phyloP scores from a whole-genome alignment of 164 flowering plant genomes.

The Nymphaea colorata region DNA sequence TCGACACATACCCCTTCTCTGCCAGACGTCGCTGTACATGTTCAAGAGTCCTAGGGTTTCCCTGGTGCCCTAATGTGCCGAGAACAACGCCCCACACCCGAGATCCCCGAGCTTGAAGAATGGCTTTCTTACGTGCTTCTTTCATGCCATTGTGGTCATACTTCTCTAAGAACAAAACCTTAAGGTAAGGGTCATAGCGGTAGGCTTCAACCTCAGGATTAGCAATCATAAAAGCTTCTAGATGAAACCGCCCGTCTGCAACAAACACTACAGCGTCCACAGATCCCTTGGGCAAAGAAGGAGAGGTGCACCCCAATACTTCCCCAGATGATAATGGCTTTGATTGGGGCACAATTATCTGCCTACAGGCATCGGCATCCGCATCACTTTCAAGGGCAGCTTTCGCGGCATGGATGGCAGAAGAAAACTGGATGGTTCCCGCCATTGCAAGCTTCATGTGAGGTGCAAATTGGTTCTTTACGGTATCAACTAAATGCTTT shows the following conservation, averaged over 20 bases:
- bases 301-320: constrained; percentile 91
- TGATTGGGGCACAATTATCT: constrained; percentile 65
- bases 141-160: constrained; percentile 91
- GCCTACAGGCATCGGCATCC: constrained; percentile 5
- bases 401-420: constrained; percentile 65
- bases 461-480: constrained; percentile 24
- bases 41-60: constrained; percentile 71
- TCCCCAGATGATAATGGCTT: constrained; percentile 89
- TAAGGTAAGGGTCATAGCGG: constrained; percentile 81
- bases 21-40: constrained; percentile 61
- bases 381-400: constrained; percentile 44
- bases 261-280: constrained; percentile 52
- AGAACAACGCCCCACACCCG: constrained; percentile 74
- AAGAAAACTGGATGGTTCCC: constrained; percentile 84
- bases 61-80: constrained; percentile 95
- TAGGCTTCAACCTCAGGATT: constrained; percentile 68
- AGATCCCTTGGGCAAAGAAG: constrained; percentile 23
- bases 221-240: constrained; percentile 96
- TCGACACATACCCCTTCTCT: constrained; percentile 50
- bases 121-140: constrained; percentile 55
- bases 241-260: constrained; percentile 93
- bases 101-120: constrained; percentile 46
- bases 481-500: constrained; percentile 31
- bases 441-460: constrained; percentile 39
- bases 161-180: constrained; percentile 78